Evolutionary conservation across 2,329 filamentous ascomycete genomes (phyloP).

Genomic region (Orbilia quercus): DNA sequence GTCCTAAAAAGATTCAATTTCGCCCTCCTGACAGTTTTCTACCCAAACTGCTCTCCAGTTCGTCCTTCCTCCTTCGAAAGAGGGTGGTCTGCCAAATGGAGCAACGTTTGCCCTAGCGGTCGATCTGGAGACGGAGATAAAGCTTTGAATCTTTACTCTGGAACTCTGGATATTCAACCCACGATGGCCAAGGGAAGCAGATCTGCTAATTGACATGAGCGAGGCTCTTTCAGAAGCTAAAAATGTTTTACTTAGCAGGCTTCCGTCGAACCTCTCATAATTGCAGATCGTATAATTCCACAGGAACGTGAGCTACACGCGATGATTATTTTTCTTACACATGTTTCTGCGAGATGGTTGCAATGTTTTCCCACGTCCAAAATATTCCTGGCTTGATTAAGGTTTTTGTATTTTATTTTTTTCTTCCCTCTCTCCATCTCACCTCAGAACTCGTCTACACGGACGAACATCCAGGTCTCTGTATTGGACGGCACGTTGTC

Average conservation of each 20-base stretch:
- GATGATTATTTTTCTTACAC: conserved; percentile 17
- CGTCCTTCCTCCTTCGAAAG: conserved; percentile 21
- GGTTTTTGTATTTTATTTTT: neutral
- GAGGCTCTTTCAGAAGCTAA: conserved; percentile 24
- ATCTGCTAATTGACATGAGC: conserved; percentile 26
- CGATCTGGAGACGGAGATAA: conserved; percentile 54
- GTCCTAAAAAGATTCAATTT: conserved; percentile 54
- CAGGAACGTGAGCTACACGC: conserved; percentile 53
- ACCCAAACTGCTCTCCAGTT: conserved; percentile 39
- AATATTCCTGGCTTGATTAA: neutral
- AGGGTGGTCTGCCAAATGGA: conserved; percentile 31
- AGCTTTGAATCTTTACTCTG: neutral
- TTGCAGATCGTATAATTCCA: conserved; percentile 44
- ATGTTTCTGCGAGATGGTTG: conserved; percentile 18
- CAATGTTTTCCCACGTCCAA: conserved; percentile 12
- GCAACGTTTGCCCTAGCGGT: conserved; percentile 47
- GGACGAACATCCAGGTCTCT: neutral
- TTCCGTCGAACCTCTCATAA: conserved; percentile 45
- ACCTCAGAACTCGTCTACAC: neutral
- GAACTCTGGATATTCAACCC: conserved; percentile 18
- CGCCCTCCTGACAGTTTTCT: conserved; percentile 43
- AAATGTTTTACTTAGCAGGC: conserved; percentile 27
- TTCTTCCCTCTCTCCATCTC: neutral
- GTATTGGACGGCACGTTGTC: conserved; percentile 17
- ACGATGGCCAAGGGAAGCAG: conserved; percentile 14